A percentile compares a stretch with the other conserved stretches of the same genome.
These are phyloP conservation scores for Teunomyces panamensis DNA, from an alignment of 805 yeast species.

Conservation along the genomic window DNA sequence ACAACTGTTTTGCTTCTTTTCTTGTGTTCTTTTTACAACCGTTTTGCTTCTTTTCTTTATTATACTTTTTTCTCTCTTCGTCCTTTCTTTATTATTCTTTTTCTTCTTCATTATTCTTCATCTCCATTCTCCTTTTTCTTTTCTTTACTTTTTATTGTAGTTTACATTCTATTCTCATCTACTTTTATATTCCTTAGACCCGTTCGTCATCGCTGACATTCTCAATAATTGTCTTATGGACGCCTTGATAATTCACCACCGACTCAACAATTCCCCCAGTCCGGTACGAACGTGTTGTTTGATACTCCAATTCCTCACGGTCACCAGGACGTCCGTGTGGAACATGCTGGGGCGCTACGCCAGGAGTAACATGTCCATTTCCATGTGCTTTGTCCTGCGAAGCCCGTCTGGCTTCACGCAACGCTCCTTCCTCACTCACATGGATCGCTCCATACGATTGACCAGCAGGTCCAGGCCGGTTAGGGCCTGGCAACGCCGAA, in stretches of 20 bases:
- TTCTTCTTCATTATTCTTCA: neutral
- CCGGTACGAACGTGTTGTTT: conserved; percentile 35
- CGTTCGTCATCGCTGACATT: conserved; percentile 50
- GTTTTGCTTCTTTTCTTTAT: neutral
- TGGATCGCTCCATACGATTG: conserved; percentile 35
- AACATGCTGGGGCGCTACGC: neutral
- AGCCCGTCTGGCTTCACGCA: conserved; percentile 16
- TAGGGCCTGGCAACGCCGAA: conserved; percentile 22
- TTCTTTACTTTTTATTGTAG: conserved; percentile 5
- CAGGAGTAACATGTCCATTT: neutral
- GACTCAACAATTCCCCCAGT: conserved; percentile 76
- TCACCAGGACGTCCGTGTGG: neutral
- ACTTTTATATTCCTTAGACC: conserved; percentile 9
- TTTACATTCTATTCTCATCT: conserved; percentile 2
- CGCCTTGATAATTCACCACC: conserved; percentile 79
- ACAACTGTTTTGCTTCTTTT: no score
- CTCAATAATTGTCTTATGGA: conserved; percentile 81
- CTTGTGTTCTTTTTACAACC: neutral
- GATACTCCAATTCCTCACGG: conserved; percentile 19
- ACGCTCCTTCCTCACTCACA: conserved; percentile 45
- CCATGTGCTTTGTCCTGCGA: neutral
- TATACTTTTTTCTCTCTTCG: neutral
- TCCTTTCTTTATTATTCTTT: conserved; percentile 5
- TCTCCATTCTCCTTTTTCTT: conserved; percentile 4
- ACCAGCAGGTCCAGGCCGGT: conserved; percentile 10